phyloP scores from a whole-genome alignment of 2,329 filamentous ascomycete species.

The Catunica adiposa region DNA sequence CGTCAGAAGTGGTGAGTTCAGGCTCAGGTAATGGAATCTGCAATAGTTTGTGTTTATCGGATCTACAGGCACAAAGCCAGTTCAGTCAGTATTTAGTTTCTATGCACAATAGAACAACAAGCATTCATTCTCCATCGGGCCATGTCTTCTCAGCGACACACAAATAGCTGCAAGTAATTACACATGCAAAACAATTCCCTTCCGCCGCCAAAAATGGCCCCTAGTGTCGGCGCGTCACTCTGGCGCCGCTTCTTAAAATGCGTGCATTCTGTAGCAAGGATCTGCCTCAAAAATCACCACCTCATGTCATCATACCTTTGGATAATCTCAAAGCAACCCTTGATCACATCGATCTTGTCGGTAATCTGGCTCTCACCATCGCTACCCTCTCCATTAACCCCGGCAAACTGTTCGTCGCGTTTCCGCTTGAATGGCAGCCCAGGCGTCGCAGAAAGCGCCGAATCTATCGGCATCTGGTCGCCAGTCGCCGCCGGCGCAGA shows the following conservation, averaged over 20 bases:
- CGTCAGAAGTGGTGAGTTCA: slow-evolving; percentile 34
- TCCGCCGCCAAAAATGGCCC: too few relatives aligned
- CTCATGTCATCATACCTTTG: slow-evolving; percentile 21
- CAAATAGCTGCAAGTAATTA: not conserved
- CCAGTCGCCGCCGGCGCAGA: not conserved
- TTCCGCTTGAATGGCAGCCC: slow-evolving; percentile 37
- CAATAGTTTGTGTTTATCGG: slow-evolving; percentile 24
- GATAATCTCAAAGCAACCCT: slow-evolving; percentile 24
- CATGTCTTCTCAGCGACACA: too few relatives aligned
- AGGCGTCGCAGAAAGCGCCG: slow-evolving; percentile 9
- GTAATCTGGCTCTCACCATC: slow-evolving; percentile 4
- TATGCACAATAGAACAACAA: too few relatives aligned
- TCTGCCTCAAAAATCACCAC: not conserved
- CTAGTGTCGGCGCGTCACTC: not conserved
- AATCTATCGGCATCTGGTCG: slow-evolving; percentile 11
- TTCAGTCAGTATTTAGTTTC: not conserved
- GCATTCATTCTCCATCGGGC: too few relatives aligned
- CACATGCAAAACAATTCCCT: not conserved
- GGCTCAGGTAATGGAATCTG: slow-evolving; percentile 31
- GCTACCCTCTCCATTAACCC: slow-evolving; percentile 15
- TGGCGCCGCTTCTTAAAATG: not conserved
- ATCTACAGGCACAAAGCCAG: slow-evolving; percentile 24
- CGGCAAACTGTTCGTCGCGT: slow-evolving; percentile 29
- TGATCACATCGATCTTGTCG: slow-evolving; percentile 23
- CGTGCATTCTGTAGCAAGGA: slow-evolving; percentile 1